Evolutionary conservation across 768 basidiomycete genomes (phyloP), one percentile per base, ranked within the genome.

Genomic region (Russula griseocarnosa): DNA sequence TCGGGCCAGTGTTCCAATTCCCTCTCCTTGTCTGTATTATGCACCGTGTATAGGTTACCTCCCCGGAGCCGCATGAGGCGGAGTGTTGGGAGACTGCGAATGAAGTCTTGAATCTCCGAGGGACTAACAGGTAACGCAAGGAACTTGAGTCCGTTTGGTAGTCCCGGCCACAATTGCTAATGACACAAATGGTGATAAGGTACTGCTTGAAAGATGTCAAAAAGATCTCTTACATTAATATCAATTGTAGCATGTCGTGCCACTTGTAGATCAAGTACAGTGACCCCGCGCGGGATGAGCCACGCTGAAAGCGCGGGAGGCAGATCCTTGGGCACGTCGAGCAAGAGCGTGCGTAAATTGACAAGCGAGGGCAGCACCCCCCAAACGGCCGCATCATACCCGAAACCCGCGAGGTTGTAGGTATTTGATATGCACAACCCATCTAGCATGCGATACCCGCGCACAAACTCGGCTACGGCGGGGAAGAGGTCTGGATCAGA

Each of bases 381-480:
- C 87, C 86, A 89, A 8, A 84, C 78, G 1, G 84, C 81, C 0
- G 87, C 85, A 66, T 88, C 84, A 67, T 86, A 88, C 30, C 88
- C 88, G 11, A 85, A 65, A 76, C 76, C 67, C 82, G 81, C 56
- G 78, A 52, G 62, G 67, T 28, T 69, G 69, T 18, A 71, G 70
- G 71, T 70, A 5, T 78, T 79, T 13, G 80, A 76, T 0, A 89
- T 76, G 50, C 79, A 76, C 28, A 88, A 78, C 0, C 81, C 81
- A n/a, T 75, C 76, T 46, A 90, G 73, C 46, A 81, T 73, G 24
- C 72, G 73, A 50, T 86, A 77, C 9, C 81, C 83, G 16, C 85
- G 80, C 38, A 90, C 74, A 70, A 89, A 88, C 34, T 84, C 86
- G 5, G 83, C 79, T 49, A 90, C 79, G 9, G 88, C 80, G 2